phyloP scores from a whole-genome alignment of 2,329 filamentous ascomycete species.

The Pseudopyricularia cyperi region DNA sequence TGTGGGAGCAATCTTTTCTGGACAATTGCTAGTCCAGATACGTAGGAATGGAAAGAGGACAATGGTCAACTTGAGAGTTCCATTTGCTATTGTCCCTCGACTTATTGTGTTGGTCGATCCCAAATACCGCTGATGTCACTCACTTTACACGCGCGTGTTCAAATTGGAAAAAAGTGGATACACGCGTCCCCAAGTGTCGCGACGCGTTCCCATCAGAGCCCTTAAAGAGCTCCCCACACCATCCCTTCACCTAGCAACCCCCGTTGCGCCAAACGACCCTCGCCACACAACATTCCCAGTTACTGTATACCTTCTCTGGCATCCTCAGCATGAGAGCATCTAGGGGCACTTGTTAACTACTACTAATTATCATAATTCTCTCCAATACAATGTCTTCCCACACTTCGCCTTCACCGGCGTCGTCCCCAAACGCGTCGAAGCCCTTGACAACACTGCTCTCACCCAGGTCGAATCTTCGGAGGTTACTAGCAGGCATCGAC shows the following conservation, averaged over 20 bases:
- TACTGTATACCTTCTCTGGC: neutral
- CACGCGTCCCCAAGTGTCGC: no score
- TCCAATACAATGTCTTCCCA: slow-evolving; percentile 36
- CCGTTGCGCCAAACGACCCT: neutral
- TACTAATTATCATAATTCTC: neutral
- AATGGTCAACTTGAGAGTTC: no score
- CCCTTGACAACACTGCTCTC: slow-evolving; percentile 31
- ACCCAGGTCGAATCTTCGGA: slow-evolving; percentile 41
- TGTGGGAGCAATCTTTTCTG: no score
- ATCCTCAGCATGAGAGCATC: neutral
- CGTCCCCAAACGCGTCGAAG: slow-evolving; percentile 27
- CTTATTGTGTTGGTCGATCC: no score
- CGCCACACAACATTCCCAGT: neutral
- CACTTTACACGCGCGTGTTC: no score
- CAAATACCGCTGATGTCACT: no score
- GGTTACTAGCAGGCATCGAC: slow-evolving; percentile 19
- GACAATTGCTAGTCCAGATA: no score
- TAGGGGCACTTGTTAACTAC: neutral
- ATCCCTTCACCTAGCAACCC: neutral
- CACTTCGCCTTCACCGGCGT: slow-evolving; percentile 32
- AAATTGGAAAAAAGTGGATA: no score
- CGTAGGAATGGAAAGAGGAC: no score
- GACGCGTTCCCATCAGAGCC: no score
- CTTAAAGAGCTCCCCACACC: neutral
- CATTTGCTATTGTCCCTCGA: no score